Conservation (phyloP, 768 basidiomycete genomes). For the Rhodotorula toruloides region DNA sequence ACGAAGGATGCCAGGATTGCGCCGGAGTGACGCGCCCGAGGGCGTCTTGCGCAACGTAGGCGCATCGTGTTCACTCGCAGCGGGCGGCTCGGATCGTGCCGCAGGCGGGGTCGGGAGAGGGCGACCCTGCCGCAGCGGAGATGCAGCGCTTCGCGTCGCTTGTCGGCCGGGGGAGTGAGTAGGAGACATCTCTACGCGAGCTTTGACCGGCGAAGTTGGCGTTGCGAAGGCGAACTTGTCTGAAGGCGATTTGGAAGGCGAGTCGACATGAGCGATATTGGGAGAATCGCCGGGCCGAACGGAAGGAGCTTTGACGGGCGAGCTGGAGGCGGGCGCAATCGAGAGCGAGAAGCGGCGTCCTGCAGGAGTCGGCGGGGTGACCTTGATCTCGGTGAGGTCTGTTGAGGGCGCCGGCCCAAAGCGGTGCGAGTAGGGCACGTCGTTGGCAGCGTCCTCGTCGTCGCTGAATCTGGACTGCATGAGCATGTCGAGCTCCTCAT, state of each 20-base stretch:
- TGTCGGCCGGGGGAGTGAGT: neutral
- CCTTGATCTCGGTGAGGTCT: neutral
- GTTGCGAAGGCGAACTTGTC: constrained; percentile 38
- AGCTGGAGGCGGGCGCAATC: neutral
- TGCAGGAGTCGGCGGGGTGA: neutral
- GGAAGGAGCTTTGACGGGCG: constrained; percentile 22
- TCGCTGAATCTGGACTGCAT: constrained; percentile 37
- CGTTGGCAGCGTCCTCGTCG: constrained; percentile 24
- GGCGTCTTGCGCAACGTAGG: constrained; percentile 5
- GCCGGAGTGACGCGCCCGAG: constrained; percentile 24
- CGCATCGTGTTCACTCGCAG: neutral
- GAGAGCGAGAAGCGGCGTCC: neutral
- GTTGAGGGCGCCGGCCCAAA: constrained; percentile 8
- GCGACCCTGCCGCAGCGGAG: neutral
- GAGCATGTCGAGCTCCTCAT: constrained; percentile 39
- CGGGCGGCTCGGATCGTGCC: neutral
- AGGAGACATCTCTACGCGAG: neutral
- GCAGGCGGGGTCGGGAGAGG: constrained; percentile 22
- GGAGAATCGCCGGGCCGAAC: too few species aligned
- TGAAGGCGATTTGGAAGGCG: constrained; percentile 7
- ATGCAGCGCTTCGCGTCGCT: too few species aligned
- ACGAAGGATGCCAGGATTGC: constrained; percentile 11
- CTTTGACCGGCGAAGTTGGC: constrained; percentile 36
- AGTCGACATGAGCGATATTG: too few species aligned
- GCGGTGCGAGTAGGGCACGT: neutral